These are phyloP conservation scores for Paraleonurus japonicus DNA, from an alignment of 257 asterid species.

Conservation along the genomic window DNA sequence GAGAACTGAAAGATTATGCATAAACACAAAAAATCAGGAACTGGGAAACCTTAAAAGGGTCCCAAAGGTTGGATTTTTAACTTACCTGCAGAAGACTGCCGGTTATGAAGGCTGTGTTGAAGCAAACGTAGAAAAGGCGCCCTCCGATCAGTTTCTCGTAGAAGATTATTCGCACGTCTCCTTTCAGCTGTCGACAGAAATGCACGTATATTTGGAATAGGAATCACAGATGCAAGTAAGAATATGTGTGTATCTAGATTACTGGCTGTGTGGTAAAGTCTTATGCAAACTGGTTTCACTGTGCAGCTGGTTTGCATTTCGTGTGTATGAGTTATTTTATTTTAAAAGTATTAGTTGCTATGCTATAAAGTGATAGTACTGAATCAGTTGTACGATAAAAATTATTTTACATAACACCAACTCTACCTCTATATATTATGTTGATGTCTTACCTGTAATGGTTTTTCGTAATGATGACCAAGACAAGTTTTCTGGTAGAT, in stretches of 20 bases:
- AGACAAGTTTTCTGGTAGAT: conserved; percentile 71
- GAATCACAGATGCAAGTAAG: neutral
- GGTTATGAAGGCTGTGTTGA: conserved; percentile 72
- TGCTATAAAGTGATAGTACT: too few relatives aligned
- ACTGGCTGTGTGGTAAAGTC: too few relatives aligned
- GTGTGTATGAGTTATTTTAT: too few relatives aligned
- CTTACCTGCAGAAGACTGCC: conserved; percentile 62
- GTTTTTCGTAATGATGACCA: conserved; percentile 57
- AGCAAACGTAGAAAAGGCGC: conserved; percentile 73
- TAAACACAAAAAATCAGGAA: neutral
- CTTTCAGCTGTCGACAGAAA: conserved; percentile 42
- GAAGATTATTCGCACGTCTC: conserved; percentile 71
- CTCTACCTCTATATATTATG: neutral
- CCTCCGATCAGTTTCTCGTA: conserved; percentile 74
- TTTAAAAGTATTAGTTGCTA: too few relatives aligned
- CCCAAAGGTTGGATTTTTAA: neutral
- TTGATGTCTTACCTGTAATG: conserved; percentile 50
- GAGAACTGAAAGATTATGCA: conserved; percentile 45
- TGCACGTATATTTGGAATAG: neutral
- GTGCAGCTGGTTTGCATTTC: too few relatives aligned
- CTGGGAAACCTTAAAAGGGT: neutral
- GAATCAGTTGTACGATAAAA: too few relatives aligned
- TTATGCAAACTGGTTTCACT: too few relatives aligned
- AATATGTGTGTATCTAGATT: neutral
- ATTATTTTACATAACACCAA: too few relatives aligned